A percentile compares a stretch with the other conserved stretches of the same genome.
These are phyloP conservation scores for Patellifolia procumbens DNA, from an alignment of 179 eudicot genomes.

Conservation along the genomic window DNA sequence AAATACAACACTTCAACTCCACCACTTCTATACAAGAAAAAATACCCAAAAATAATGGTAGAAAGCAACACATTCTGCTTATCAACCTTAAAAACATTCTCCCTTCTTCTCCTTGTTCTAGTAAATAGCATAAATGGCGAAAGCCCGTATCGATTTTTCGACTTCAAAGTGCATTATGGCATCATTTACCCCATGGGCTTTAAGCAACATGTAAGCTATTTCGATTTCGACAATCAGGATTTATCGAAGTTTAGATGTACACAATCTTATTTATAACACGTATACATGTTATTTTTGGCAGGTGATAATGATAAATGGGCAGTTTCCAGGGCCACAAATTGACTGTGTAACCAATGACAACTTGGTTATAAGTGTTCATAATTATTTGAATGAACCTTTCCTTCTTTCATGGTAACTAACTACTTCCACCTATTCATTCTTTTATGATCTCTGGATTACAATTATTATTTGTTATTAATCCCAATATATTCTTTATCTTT, in stretches of 20 bases:
- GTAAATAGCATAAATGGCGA: constrained; percentile 53
- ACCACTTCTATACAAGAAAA: not conserved
- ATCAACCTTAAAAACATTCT: constrained; percentile 25
- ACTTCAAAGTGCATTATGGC: constrained; percentile 79
- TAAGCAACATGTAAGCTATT: constrained; percentile 55
- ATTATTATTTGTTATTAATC: not conserved
- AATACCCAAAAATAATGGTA: constrained; percentile 24
- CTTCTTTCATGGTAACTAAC: constrained; percentile 73
- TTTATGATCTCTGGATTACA: not conserved
- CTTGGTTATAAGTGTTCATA: constrained; percentile 77
- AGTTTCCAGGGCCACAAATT: constrained; percentile 92
- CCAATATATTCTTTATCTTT: not conserved
- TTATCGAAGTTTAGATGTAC: not conserved
- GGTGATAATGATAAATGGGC: constrained; percentile 97
- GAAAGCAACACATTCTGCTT: constrained; percentile 25
- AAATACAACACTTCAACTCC: not conserved
- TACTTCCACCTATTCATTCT: not conserved
- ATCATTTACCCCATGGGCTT: constrained; percentile 73
- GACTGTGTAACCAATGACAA: constrained; percentile 94
- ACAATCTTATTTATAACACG: not conserved
- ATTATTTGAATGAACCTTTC: constrained; percentile 82
- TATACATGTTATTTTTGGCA: constrained; percentile 29
- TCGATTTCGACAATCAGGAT: not conserved
- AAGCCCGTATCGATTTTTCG: constrained; percentile 74
- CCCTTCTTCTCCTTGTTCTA: constrained; percentile 25